These are phyloP conservation scores for Didymella pinodella DNA, from an alignment of 2,329 filamentous ascomycete species.

Conservation along the genomic window DNA sequence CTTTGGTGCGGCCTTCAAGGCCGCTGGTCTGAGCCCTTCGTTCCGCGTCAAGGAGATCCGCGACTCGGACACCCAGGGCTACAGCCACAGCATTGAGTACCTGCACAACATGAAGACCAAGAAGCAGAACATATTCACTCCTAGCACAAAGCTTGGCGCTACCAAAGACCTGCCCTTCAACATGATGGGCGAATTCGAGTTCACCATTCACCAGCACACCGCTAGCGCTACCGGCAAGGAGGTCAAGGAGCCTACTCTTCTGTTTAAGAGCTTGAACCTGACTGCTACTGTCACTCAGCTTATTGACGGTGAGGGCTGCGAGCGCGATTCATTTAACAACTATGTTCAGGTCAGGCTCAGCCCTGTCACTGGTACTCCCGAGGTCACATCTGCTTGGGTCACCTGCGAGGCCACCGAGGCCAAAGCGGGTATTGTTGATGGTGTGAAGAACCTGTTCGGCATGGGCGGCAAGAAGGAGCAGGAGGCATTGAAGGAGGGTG, in stretches of 20 bases:
- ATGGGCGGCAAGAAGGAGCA: conserved; percentile 93
- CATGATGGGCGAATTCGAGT: conserved; percentile 80
- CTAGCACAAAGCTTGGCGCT: conserved; percentile 76
- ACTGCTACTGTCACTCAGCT: conserved; percentile 82
- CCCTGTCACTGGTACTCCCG: conserved; percentile 78
- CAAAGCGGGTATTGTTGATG: conserved; percentile 86
- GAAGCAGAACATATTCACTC: conserved; percentile 83
- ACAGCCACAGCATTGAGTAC: conserved; percentile 79
- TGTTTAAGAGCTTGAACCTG: conserved; percentile 81
- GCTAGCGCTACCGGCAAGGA: conserved; percentile 54
- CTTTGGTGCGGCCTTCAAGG: conserved; percentile 94
- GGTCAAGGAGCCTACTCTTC: conserved; percentile 67
- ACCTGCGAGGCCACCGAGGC: conserved; percentile 85
- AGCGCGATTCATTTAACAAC: conserved; percentile 77
- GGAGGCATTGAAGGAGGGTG: conserved; percentile 67
- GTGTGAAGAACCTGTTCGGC: conserved; percentile 94
- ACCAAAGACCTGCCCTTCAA: conserved; percentile 87
- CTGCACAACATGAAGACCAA: conserved; percentile 71
- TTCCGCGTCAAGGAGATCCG: conserved; percentile 98
- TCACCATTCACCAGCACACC: conserved; percentile 80
- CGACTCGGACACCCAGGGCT: conserved; percentile 77
- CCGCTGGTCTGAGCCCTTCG: conserved; percentile 87
- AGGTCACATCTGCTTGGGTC: conserved; percentile 76
- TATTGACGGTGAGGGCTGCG: conserved; percentile 79
- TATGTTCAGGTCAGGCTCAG: conserved; percentile 79